phyloP scores from a whole-genome alignment of 2,329 filamentous ascomycete genomes.

The Pyrenochaeta sp. region DNA sequence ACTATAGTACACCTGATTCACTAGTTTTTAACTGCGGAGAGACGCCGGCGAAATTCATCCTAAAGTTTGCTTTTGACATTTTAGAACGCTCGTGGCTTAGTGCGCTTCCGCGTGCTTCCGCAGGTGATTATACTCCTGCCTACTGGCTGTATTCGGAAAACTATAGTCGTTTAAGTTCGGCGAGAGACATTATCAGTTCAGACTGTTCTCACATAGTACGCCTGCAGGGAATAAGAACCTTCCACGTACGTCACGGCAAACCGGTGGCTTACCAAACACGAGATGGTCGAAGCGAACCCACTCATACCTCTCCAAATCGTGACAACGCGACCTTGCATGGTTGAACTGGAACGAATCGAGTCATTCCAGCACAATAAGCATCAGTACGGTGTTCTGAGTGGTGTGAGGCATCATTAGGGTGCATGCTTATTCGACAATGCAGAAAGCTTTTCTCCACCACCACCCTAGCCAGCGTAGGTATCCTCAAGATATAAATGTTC shows the following conservation, averaged over 20 bases:
- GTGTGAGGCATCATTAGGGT: constrained; percentile 7
- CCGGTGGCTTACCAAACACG: background rate
- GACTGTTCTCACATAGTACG: background rate
- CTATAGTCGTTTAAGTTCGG: background rate
- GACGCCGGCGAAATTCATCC: background rate
- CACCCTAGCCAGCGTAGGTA: background rate
- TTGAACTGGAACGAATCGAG: background rate
- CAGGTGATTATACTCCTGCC: background rate
- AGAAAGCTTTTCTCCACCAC: background rate
- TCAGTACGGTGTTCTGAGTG: constrained; percentile 7
- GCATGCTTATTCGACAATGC: constrained; percentile 1
- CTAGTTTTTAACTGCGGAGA: background rate
- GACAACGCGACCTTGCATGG: background rate
- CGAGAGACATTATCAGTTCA: background rate
- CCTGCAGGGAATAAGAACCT: background rate
- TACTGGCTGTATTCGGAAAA: background rate
- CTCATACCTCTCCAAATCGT: background rate
- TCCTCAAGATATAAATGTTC: background rate
- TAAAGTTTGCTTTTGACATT: background rate
- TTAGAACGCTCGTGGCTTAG: background rate
- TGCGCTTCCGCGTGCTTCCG: background rate
- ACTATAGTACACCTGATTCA: too few relatives aligned
- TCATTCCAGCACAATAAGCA: constrained; percentile 10
- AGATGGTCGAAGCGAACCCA: background rate
- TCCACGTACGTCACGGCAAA: background rate